These are phyloP conservation scores for Fragaria vesca DNA, from an alignment of 306 rosid species.

Conservation along the genomic window DNA sequence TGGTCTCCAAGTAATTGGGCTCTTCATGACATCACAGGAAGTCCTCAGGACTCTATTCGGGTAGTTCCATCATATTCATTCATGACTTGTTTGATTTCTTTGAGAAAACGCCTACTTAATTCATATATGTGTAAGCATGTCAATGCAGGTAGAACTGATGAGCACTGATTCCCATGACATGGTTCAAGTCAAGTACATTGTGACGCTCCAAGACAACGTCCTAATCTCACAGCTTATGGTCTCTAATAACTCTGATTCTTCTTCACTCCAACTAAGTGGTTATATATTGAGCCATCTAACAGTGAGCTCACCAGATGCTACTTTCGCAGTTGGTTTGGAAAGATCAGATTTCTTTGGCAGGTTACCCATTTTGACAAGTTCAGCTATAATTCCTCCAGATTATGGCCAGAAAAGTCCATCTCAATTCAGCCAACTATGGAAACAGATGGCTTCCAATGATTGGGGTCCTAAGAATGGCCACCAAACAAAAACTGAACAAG, in stretches of 20 bases:
- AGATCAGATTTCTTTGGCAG: conserved; percentile 50
- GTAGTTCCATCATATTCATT: conserved; percentile 20
- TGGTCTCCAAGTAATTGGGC: conserved; percentile 54
- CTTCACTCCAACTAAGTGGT: conserved; percentile 58
- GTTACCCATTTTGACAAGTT: conserved; percentile 53
- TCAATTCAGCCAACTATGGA: conserved; percentile 39
- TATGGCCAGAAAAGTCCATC: conserved; percentile 26
- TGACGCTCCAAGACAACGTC: conserved; percentile 55
- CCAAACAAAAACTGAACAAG: conserved; percentile 31
- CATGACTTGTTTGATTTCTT: conserved; percentile 4
- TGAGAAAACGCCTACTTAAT: background rate
- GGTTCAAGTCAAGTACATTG: conserved; percentile 56
- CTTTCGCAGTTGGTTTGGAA: conserved; percentile 76
- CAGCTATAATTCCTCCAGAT: conserved; percentile 52
- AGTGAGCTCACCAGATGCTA: conserved; percentile 85
- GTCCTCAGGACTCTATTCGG: conserved; percentile 58
- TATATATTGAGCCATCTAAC: conserved; percentile 69
- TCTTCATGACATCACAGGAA: conserved; percentile 52
- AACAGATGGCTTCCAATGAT: conserved; percentile 24
- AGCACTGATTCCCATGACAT: conserved; percentile 38
- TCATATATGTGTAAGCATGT: background rate
- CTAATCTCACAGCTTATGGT: conserved; percentile 57
- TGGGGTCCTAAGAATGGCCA: conserved; percentile 34
- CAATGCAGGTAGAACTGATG: conserved; percentile 64
- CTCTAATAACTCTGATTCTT: conserved; percentile 52